Evolutionary conservation across 2,329 filamentous ascomycete species (phyloP).

Genomic region (Aspergillus luchuensis): DNA sequence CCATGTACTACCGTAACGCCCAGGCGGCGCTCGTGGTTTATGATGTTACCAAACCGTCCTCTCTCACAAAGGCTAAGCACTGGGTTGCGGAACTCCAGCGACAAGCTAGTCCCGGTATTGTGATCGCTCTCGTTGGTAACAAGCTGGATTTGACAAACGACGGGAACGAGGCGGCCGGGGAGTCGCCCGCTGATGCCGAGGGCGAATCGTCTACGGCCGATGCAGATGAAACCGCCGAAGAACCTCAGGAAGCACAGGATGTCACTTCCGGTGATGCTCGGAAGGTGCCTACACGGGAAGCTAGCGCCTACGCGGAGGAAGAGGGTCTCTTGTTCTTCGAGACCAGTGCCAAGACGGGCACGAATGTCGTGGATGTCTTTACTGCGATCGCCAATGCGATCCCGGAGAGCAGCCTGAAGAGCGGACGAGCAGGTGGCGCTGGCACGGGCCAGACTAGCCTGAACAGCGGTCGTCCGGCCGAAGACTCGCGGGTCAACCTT

Average conservation of each 20-base stretch:
- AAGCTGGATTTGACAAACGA: slow-evolving; percentile 82
- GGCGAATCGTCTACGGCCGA: slow-evolving; percentile 34
- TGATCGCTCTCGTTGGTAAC: slow-evolving; percentile 96
- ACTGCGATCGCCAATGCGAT: slow-evolving; percentile 98
- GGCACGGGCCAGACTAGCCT: slow-evolving; percentile 59
- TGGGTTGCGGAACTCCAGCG: slow-evolving; percentile 98
- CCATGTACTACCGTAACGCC: slow-evolving; percentile 99
- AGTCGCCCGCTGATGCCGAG: slow-evolving; percentile 39
- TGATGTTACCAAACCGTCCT: slow-evolving; percentile 95
- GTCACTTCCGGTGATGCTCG: slow-evolving; percentile 72
- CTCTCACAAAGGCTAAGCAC: slow-evolving; percentile 94
- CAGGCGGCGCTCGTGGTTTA: slow-evolving; percentile 97
- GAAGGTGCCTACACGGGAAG: slow-evolving; percentile 88
- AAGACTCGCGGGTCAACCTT: slow-evolving; percentile 75
- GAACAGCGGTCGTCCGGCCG: slow-evolving; percentile 53
- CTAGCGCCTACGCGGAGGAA: slow-evolving; percentile 90
- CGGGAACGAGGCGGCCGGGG: slow-evolving; percentile 49
- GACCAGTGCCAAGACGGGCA: slow-evolving; percentile 94
- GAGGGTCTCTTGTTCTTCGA: slow-evolving; percentile 95
- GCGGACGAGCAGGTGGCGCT: slow-evolving; percentile 70
- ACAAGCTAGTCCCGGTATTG: slow-evolving; percentile 93
- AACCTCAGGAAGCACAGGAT: slow-evolving; percentile 57
- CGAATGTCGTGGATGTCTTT: slow-evolving; percentile 94
- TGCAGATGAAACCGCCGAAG: slow-evolving; percentile 50
- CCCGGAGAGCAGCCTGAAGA: slow-evolving; percentile 94